Percentiles rank a stretch among this genome's conserved stretches.
Conservation (phyloP, 257 asterid species). For the Scutellaria minor region DNA sequence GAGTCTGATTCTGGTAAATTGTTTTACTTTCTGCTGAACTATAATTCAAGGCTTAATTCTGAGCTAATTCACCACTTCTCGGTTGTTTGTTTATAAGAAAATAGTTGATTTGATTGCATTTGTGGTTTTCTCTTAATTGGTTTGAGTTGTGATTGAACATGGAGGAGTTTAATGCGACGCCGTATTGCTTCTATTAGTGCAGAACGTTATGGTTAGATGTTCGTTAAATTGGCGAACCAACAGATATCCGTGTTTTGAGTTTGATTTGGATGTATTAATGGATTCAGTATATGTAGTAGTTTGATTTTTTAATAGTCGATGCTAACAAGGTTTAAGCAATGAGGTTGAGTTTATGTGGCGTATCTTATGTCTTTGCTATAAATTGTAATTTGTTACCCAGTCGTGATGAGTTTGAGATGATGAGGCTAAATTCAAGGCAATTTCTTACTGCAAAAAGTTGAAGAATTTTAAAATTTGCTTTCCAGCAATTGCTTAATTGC, state of each 20-base stretch:
- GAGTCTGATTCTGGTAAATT: slow-evolving; percentile 71
- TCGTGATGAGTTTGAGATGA: neutral
- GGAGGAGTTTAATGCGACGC: neutral
- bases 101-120: neutral
- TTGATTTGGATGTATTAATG: slow-evolving; percentile 5
- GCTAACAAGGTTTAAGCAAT: neutral
- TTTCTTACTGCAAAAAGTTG: neutral
- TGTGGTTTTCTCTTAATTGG: neutral
- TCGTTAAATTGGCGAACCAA: neutral
- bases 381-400: slow-evolving; percentile 2
- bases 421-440: neutral
- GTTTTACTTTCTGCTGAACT: neutral
- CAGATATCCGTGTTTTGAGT: neutral
- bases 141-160: slow-evolving; percentile 16
- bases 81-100: neutral
- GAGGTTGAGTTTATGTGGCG: slow-evolving; percentile 8
- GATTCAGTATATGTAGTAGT: neutral
- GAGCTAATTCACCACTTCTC: neutral
- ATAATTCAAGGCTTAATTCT: neutral
- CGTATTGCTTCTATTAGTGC: neutral
- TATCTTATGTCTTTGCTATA: neutral
- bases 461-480: neutral
- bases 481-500: neutral
- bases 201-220: neutral
- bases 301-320: neutral